Evolutionary conservation across 129 eudicot genomes (phyloP), one percentile per base, ranked within the genome.

Genomic region (Lonicera japonica): DNA sequence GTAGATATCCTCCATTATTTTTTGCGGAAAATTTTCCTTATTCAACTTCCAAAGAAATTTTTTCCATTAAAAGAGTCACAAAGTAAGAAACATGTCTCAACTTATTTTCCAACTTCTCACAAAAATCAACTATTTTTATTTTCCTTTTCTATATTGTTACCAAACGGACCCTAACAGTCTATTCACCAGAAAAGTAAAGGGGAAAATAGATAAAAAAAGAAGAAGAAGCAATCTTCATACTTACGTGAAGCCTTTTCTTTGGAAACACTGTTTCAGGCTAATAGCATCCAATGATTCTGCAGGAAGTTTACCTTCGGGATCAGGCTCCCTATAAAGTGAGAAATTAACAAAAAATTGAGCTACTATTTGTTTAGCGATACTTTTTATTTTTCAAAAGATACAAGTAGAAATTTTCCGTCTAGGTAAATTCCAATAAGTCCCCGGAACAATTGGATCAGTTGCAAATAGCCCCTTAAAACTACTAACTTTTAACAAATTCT

Each of bases 251-350:
- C 98, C 96, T 81, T 92, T 92, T 61, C 59, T 69, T 76, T 78
- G 60, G 54, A 92, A 92, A 72, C 76, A 68, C 55, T 76, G 80
- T 71, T 92, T 92, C 66, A 92, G 61, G 60, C 79, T 78, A 48
- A 68, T 65, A 38, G 95, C 95, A 68, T 88, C 88, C 40, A 88
- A 76, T 16, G 96, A 61, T 79, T 92, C 99, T 75, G 83, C 89
- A 9, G 99, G 99, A 64, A 92, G 92, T 70, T 56, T 88, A 15
- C 90, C 96, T 75, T 88, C 95, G 15, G 96, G 96, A 79, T 92
- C 99, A 66, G 95, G 83, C 23, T 65, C 77, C 85, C 99, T 92
- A 74, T 15, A 56, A 61, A 22, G 71, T 60, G 73, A 71, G 50
- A 64, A 38, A 59, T 14, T 63, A 34, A 11, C 6, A 8, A 43